Evolutionary conservation across 495 filamentous ascomycete species (phyloP).

Genomic region (Pyrenopolyporus hunteri): DNA sequence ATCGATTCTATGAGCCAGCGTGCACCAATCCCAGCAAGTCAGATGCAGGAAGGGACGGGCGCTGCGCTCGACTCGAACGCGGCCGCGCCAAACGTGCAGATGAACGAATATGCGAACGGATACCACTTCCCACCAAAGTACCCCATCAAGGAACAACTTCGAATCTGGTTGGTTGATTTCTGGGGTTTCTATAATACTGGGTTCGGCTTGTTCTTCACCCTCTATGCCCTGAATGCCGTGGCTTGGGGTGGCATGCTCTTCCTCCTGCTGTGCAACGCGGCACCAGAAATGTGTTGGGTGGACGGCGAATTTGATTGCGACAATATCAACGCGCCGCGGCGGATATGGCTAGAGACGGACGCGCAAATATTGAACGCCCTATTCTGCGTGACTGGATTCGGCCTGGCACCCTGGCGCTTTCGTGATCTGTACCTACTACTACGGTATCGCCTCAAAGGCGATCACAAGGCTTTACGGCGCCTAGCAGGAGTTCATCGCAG

Average conservation of each 20-base stretch:
- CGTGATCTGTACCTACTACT: conserved; percentile 76
- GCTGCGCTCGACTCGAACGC: conserved; percentile 21
- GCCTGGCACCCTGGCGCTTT: conserved; percentile 83
- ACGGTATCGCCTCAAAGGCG: conserved; percentile 61
- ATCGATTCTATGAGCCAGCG: conserved; percentile 31
- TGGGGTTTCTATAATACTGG: conserved; percentile 65
- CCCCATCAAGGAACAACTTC: conserved; percentile 63
- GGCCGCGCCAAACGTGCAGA: conserved; percentile 24
- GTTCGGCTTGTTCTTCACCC: conserved; percentile 71
- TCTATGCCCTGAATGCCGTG: conserved; percentile 81
- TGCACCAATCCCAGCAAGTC: conserved; percentile 2
- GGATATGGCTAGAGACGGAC: conserved; percentile 84
- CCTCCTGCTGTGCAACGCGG: conserved; percentile 75
- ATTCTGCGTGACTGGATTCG: conserved; percentile 88
- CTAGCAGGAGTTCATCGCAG: conserved; percentile 69
- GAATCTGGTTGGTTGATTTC: conserved; percentile 61
- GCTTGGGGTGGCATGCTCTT: conserved; percentile 94
- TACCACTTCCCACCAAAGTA: conserved; percentile 75
- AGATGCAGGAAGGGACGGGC: conserved; percentile 17
- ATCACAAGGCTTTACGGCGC: conserved; percentile 60
- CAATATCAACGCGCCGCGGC: conserved; percentile 72
- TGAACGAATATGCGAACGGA: conserved; percentile 56
- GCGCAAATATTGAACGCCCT: conserved; percentile 83
- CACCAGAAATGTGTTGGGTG: conserved; percentile 74
- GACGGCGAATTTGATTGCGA: conserved; percentile 64